Evolutionary conservation across 352 stramenopile genomes (phyloP).

Genomic region (Aphanomyces invadans): DNA sequence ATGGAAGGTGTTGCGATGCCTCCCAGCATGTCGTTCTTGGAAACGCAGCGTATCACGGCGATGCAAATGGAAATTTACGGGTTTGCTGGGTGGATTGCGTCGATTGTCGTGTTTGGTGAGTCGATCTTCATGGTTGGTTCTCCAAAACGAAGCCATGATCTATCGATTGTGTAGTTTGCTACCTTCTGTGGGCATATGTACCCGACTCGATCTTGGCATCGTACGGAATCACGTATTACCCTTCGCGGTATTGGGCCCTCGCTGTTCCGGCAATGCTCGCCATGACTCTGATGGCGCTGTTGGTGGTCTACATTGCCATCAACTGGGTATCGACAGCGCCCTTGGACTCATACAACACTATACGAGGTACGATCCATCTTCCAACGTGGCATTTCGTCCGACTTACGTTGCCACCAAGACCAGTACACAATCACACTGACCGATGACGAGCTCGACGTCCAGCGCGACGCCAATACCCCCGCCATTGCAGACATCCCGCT

Average conservation of each 20-base stretch:
- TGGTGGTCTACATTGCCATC: conserved; percentile 76
- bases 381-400: too few relatives aligned
- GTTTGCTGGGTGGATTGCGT: conserved; percentile 78
- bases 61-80: conserved; percentile 83
- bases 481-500: conserved; percentile 72
- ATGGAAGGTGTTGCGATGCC: conserved; percentile 23
- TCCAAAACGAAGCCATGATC: not conserved
- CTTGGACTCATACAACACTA: conserved; percentile 70
- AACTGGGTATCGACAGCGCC: conserved; percentile 68
- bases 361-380: conserved; percentile 35
- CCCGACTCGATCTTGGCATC: conserved; percentile 63
- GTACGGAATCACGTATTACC: conserved; percentile 84
- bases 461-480: conserved; percentile 53
- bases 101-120: conserved; percentile 67
- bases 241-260: conserved; percentile 86
- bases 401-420: too few relatives aligned
- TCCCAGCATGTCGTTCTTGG: conserved; percentile 54
- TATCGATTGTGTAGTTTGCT: conserved; percentile 44
- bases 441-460: conserved; percentile 32
- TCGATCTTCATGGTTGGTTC: too few relatives aligned
- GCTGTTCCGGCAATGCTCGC: conserved; percentile 79
- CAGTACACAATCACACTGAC: conserved; percentile 53
- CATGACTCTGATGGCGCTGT: conserved; percentile 71
- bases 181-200: conserved; percentile 84
- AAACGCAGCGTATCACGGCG: conserved; percentile 67